Conservation (phyloP, 768 basidiomycete species). For the Candolleomyces aberdarensis region DNA sequence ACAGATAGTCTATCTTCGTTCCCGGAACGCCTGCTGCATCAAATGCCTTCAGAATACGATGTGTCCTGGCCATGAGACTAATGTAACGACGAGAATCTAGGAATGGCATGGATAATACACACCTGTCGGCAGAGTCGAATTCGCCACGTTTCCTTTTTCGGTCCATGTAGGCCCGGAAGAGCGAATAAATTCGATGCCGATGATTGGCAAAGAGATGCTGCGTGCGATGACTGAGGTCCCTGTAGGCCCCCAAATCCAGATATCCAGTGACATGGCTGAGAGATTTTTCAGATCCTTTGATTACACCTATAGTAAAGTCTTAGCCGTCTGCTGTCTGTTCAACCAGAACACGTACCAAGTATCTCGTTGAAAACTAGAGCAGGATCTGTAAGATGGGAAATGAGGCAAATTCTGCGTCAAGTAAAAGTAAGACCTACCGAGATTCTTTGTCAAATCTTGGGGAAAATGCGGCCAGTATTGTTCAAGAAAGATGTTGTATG, state of each 20-base stretch:
- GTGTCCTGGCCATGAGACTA: slow-evolving; percentile 37
- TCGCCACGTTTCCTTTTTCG: slow-evolving; percentile 40
- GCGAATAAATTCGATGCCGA: slow-evolving; percentile 44
- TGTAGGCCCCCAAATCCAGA: slow-evolving; percentile 45
- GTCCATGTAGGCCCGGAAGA: slow-evolving; percentile 52
- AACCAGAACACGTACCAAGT: slow-evolving; percentile 38
- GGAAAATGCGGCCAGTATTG: slow-evolving; percentile 59
- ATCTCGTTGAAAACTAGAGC: slow-evolving; percentile 58
- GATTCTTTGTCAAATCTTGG: slow-evolving; percentile 41
- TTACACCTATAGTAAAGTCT: slow-evolving; percentile 37
- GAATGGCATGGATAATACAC: background rate
- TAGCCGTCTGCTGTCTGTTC: background rate
- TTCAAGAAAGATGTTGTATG: slow-evolving; percentile 42
- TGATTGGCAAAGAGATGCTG: slow-evolving; percentile 53
- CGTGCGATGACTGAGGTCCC: slow-evolving; percentile 44
- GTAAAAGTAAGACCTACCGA: slow-evolving; percentile 34
- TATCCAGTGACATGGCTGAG: slow-evolving; percentile 29
- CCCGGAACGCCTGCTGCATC: slow-evolving; percentile 30
- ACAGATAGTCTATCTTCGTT: slow-evolving; percentile 55
- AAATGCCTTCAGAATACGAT: slow-evolving; percentile 41
- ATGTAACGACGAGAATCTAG: background rate
- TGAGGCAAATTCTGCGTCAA: background rate
- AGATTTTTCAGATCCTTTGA: slow-evolving; percentile 60
- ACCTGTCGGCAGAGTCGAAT: slow-evolving; percentile 63
- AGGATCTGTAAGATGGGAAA: slow-evolving; percentile 37